A percentile compares a stretch with the other conserved stretches of the same genome.
Conservation (phyloP, 257 asterid species). For the Fraxinus quadrangulata region DNA sequence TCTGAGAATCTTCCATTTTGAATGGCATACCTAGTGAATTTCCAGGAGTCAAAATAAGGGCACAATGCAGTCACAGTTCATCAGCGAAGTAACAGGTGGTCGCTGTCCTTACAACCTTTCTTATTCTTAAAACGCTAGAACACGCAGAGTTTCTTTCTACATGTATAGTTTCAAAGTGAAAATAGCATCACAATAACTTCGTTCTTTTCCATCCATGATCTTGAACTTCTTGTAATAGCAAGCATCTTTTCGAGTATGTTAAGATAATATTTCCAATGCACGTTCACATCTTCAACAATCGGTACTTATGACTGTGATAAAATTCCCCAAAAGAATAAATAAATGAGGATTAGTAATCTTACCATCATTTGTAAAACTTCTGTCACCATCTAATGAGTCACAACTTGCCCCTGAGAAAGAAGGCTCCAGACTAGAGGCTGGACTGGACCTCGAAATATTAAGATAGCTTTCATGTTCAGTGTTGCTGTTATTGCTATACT, state of each 20-base stretch:
- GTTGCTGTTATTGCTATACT: constrained; percentile 36
- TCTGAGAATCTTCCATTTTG: not conserved
- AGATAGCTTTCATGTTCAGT: constrained; percentile 39
- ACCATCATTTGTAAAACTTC: constrained; percentile 58
- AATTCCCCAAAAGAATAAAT: constrained; percentile 20
- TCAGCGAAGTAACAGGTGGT: not conserved
- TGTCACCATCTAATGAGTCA: constrained; percentile 55
- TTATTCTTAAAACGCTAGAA: not conserved
- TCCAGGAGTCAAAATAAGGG: not conserved
- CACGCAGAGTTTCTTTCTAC: not conserved
- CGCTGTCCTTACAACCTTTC: not conserved
- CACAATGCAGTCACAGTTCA: not conserved
- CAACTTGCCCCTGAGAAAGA: constrained; percentile 63
- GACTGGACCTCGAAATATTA: constrained; percentile 39
- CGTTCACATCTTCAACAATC: not conserved
- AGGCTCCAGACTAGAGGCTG: constrained; percentile 57
- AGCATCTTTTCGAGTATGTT: not conserved
- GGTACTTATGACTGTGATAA: constrained; percentile 10
- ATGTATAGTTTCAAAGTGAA: not conserved
- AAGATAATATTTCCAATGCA: not conserved
- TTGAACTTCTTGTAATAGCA: not conserved
- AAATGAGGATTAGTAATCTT: constrained; percentile 23
- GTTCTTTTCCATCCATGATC: not conserved
- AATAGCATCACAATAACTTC: not conserved
- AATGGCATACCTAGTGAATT: not conserved